phyloP scores from a whole-genome alignment of 2,329 filamentous ascomycete genomes.

The Helotiales sp. region DNA sequence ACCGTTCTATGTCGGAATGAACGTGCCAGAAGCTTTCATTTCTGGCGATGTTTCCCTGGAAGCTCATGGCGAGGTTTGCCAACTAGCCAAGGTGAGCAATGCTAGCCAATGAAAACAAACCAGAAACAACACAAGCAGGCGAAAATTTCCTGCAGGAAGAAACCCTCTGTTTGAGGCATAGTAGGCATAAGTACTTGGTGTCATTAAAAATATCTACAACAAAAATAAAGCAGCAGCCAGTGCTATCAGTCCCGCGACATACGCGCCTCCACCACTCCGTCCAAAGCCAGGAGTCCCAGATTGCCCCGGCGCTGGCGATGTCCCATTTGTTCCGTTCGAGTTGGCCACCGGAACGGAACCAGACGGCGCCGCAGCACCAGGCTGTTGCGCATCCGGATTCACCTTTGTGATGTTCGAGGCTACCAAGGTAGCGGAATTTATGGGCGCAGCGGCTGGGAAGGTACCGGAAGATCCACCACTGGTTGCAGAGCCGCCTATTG shows the following conservation, averaged over 20 bases:
- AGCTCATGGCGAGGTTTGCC: no score
- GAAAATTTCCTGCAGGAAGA: no score
- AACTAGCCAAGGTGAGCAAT: no score
- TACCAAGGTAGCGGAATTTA: not conserved
- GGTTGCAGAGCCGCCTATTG: not conserved
- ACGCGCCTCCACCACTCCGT: not conserved
- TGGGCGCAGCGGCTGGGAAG: not conserved
- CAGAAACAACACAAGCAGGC: no score
- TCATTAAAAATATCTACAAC: constrained; percentile 11
- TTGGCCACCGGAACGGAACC: not conserved
- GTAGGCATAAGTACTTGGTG: not conserved
- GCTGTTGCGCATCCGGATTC: not conserved
- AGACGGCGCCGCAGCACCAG: not conserved
- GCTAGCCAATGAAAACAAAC: no score
- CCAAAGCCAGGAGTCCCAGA: not conserved
- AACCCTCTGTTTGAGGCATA: no score
- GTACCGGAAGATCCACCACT: constrained; percentile 9
- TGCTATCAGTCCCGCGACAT: constrained; percentile 9
- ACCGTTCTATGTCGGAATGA: no score
- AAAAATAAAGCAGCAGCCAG: constrained; percentile 15
- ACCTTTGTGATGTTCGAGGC: constrained; percentile 6
- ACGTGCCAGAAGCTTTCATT: no score
- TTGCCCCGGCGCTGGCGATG: not conserved
- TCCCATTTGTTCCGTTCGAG: not conserved
- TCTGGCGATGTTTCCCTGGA: no score